These are phyloP conservation scores for Botryotinia narcissicola DNA, from an alignment of 2,329 filamentous ascomycete species.

Conservation along the genomic window DNA sequence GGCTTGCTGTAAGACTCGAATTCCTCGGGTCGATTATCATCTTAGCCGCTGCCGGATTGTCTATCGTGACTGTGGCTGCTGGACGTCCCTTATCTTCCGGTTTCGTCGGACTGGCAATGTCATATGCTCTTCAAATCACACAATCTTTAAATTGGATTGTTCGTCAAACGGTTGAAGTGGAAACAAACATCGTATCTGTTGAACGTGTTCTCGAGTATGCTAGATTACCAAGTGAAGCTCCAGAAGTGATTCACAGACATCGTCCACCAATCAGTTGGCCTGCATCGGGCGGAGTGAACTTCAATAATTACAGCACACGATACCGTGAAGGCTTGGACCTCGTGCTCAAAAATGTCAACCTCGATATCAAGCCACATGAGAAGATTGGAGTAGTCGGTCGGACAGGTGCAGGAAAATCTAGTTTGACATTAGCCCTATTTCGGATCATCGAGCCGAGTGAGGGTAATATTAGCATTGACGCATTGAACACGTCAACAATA, in stretches of 20 bases:
- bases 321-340: slow-evolving; percentile 88
- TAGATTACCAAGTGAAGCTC: slow-evolving; percentile 84
- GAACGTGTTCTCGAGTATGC: slow-evolving; percentile 97
- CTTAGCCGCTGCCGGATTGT: slow-evolving; percentile 76
- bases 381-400: slow-evolving; percentile 97
- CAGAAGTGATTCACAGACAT: slow-evolving; percentile 86
- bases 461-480: slow-evolving; percentile 86
- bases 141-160: slow-evolving; percentile 99
- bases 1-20: slow-evolving; percentile 91
- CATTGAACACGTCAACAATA: slow-evolving; percentile 84
- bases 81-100: slow-evolving; percentile 65
- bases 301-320: slow-evolving; percentile 90
- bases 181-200: slow-evolving; percentile 99
- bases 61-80: slow-evolving; percentile 74
- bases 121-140: slow-evolving; percentile 95
- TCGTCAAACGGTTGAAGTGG: slow-evolving; percentile 97
- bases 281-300: slow-evolving; percentile 79
- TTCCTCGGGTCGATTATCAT: slow-evolving; percentile 96
- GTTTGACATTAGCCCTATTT: slow-evolving; percentile 88
- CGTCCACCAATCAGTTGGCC: slow-evolving; percentile 91
- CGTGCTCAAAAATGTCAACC: slow-evolving; percentile 86
- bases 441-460: slow-evolving; percentile 86
- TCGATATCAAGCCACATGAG: slow-evolving; percentile 92
- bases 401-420: slow-evolving; percentile 94
- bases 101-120: slow-evolving; percentile 89